phyloP scores from a whole-genome alignment of 371 early-diverging fungal species.

The Rhizopus microsporus region DNA sequence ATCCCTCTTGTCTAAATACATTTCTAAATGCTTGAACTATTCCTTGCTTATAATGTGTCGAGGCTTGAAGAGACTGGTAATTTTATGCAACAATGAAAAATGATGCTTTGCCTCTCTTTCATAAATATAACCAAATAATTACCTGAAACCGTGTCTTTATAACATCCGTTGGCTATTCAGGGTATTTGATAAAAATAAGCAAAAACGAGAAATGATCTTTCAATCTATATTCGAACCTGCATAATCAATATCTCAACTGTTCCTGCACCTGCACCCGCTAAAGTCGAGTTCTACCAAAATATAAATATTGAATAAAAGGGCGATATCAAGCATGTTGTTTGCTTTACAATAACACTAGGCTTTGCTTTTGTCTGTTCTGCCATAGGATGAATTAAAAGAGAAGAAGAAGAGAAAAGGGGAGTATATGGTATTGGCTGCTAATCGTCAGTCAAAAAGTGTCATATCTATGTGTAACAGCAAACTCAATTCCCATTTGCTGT shows the following conservation, averaged over 20 bases:
- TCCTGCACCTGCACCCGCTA: conserved; percentile 37
- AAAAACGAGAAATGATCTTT: not conserved
- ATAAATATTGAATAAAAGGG: not conserved
- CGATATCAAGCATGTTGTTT: not conserved
- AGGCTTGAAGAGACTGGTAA: conserved; percentile 29
- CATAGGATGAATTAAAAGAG: not conserved
- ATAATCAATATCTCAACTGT: conserved; percentile 28
- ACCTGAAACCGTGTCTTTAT: conserved; percentile 51
- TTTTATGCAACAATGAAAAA: conserved; percentile 5
- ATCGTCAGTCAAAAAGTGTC: not conserved
- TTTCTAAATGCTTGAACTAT: conserved; percentile 34
- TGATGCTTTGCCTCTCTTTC: not conserved
- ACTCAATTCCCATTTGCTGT: conserved; percentile 33
- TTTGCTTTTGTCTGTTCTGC: not conserved
- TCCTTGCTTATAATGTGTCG: conserved; percentile 40
- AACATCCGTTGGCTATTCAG: conserved; percentile 42
- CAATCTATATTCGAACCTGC: conserved; percentile 14
- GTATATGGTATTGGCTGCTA: not conserved
- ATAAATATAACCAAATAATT: not conserved
- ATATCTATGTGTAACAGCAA: conserved; percentile 22
- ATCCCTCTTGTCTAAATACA: conserved; percentile 32
- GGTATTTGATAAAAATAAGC: not conserved
- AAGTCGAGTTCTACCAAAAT: conserved; percentile 25
- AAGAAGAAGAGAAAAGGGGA: not conserved
- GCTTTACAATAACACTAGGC: not conserved